Evolutionary conservation across 805 yeast species (phyloP), one percentile per base, ranked within the genome.

Genomic region (Suhomyces sp.): DNA sequence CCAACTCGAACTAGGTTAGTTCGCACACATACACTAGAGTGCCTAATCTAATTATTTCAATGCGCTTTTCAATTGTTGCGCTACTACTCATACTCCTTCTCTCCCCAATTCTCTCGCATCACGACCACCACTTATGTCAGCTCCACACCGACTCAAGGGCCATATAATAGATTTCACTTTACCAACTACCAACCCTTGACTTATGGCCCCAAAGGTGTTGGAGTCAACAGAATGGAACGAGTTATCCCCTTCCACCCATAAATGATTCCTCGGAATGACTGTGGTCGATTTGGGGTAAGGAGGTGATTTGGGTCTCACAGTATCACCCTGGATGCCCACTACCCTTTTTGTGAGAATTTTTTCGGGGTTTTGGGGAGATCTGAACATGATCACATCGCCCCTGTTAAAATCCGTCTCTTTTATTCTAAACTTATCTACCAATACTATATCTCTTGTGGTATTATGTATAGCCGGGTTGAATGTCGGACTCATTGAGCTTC

Each of bases 201-300:
- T 85, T 0, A 93, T 79, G 0, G 97, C 96, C 0, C 98, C 98
- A 71, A 88, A 93, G 7, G 78, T 80, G 66, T 91, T 92, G 48
- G 93, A 85, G 69, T 93, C 98, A 1, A 91, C 73, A 0, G 96
- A 86, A 61, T 86, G 93, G 52, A 72, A 71, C 13, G 81, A 68
- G 64, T 89, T 91, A 66, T 93, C 98, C 6, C 98, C 98, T 66
- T 93, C 97, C 0, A 91, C 91, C 97, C 97, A 93, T 6, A 89
- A 59, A 64, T 93, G 97, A 60, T 84, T 86, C 50, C 87, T 69
- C 2, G 97, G 97, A 2, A 93, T 72, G 31, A 71, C 67, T 4
- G 86, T 84, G 43, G 73, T 69, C 1, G 76, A 72, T 62, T 84
- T 78, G 5, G 96, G 90, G 62, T 89, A 89, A 20, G 85, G 86